Evolutionary conservation across 306 rosid species (phyloP).

Genomic region (Pyrus pyrifolia): DNA sequence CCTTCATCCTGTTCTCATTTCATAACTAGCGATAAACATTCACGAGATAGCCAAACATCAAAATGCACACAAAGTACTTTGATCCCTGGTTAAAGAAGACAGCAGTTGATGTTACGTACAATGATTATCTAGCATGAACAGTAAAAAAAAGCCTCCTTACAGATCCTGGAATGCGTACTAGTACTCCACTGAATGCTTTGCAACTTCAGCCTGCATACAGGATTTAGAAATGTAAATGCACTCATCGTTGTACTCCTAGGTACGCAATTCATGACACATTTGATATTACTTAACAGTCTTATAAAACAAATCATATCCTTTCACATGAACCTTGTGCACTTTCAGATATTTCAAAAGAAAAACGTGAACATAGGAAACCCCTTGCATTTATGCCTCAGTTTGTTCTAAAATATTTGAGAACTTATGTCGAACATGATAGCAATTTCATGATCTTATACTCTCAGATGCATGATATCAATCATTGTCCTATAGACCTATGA

Average conservation of each 20-base stretch:
- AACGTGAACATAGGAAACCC: too few species aligned
- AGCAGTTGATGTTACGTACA: neutral
- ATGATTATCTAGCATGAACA: neutral
- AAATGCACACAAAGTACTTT: neutral
- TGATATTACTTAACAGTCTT: neutral
- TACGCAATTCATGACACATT: neutral
- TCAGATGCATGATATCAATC: neutral
- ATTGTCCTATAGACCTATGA: neutral
- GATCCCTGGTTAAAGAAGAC: neutral
- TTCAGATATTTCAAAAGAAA: too few species aligned
- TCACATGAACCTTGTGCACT: neutral
- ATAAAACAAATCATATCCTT: neutral
- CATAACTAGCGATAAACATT: neutral
- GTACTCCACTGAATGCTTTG: conserved; percentile 57
- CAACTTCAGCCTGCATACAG: conserved; percentile 55
- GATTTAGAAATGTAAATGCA: conserved; percentile 8
- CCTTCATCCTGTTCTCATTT: neutral
- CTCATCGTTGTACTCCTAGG: neutral
- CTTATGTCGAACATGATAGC: neutral
- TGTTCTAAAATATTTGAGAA: neutral
- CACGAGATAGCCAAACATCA: neutral
- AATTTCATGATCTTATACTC: neutral
- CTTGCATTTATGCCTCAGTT: neutral
- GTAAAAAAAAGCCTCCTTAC: neutral
- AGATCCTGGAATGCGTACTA: conserved; percentile 13